A percentile compares a stretch with the other conserved stretches of the same genome.
Evolutionary conservation across 257 asterid species (phyloP).

Genomic region (Nicotiana obtusifolia): DNA sequence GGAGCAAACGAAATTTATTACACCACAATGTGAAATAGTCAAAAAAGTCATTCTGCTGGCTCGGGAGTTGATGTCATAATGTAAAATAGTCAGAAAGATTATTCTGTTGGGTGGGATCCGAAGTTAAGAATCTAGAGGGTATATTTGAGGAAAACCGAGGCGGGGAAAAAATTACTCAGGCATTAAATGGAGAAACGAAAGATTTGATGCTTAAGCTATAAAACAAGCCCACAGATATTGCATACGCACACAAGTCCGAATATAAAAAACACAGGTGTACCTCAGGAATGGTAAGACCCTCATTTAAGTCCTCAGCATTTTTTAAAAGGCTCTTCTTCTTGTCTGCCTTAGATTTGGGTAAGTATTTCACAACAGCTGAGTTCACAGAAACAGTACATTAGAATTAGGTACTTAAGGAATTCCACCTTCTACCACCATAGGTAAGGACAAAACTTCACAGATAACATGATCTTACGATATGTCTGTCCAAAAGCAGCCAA

Average conservation of each 20-base stretch:
- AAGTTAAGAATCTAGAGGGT: neutral
- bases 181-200: neutral
- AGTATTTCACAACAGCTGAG: slow-evolving; percentile 69
- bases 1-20: neutral
- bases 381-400: slow-evolving; percentile 7
- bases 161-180: neutral
- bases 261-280: neutral
- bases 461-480: slow-evolving; percentile 45
- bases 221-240: neutral
- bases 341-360: slow-evolving; percentile 74
- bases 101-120: neutral
- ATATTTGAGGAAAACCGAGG: neutral
- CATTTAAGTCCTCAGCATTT: slow-evolving; percentile 35
- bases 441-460: neutral
- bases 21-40: neutral
- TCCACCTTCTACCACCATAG: neutral
- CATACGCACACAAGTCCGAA: neutral
- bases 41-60: neutral
- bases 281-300: slow-evolving; percentile 22
- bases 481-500: slow-evolving; percentile 75
- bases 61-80: neutral
- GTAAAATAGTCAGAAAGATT: neutral
- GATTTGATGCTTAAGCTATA: neutral
- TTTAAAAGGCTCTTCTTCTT: slow-evolving; percentile 83
- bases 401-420: neutral